A percentile compares a stretch with the other conserved stretches of the same genome.
Evolutionary conservation across 768 basidiomycete genomes (phyloP).

Genomic region (Omphalotus guepiniiformis): DNA sequence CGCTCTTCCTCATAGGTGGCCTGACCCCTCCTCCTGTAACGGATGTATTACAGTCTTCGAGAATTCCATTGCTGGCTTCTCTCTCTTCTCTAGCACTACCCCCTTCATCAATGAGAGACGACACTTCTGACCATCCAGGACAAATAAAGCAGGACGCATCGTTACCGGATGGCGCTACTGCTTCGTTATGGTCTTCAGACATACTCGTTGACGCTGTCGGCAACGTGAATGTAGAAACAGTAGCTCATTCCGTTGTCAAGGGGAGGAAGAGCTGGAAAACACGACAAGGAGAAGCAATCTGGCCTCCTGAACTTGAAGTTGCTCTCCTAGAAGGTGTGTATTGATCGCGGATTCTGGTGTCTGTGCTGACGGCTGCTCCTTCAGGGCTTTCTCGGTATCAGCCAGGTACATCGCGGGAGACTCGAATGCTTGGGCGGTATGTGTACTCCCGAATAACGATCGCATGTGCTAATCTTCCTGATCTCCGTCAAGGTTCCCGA

Average conservation of each 20-base stretch:
- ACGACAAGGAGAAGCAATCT: slow-evolving; percentile 57
- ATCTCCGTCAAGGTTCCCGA: slow-evolving; percentile 45
- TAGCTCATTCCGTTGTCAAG: not conserved
- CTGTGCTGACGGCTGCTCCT: slow-evolving; percentile 6
- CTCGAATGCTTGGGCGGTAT: slow-evolving; percentile 57
- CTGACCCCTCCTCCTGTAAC: no score
- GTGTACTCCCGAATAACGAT: not conserved
- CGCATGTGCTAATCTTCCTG: not conserved
- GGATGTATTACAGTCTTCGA: no score
- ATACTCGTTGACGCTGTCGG: no score
- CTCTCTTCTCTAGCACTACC: no score
- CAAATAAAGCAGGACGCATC: no score
- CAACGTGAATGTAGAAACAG: no score
- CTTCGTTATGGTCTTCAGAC: no score
- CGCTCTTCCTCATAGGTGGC: no score
- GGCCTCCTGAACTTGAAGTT: slow-evolving; percentile 76
- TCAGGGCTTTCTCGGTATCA: slow-evolving; percentile 64
- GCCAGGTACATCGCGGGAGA: slow-evolving; percentile 69
- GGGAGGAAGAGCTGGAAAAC: not conserved
- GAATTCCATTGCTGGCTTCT: no score
- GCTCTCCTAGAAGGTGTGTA: slow-evolving; percentile 67
- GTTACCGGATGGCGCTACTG: no score
- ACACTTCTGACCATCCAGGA: no score
- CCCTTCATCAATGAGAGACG: no score
- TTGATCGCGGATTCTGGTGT: not conserved